phyloP scores from a whole-genome alignment of 2,329 filamentous ascomycete genomes.

The Arachnopeziza araneosa region DNA sequence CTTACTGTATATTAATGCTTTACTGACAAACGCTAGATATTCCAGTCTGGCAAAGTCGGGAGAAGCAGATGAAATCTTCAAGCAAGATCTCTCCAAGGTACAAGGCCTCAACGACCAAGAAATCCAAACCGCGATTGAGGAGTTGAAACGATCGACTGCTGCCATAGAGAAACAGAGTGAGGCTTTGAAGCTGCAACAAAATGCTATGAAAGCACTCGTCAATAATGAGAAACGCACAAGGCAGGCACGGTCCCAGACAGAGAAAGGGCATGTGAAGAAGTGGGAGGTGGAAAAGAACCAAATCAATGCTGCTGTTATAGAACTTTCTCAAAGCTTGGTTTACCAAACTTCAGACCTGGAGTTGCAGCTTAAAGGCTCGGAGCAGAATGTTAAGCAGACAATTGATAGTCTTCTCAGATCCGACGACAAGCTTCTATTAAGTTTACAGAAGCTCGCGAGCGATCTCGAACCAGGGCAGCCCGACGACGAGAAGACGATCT shows the following conservation, averaged over 20 bases:
- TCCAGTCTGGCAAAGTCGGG: conserved; percentile 43
- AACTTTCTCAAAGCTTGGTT: conserved; percentile 42
- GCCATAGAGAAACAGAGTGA: conserved; percentile 60
- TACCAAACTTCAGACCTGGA: conserved; percentile 44
- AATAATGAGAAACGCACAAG: conserved; percentile 36
- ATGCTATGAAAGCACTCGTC: conserved; percentile 50
- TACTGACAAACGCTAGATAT: conserved; percentile 38
- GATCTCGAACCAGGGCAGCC: conserved; percentile 50
- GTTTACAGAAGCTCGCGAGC: conserved; percentile 59
- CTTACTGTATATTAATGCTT: background rate
- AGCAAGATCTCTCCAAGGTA: conserved; percentile 40
- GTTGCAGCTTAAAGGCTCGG: conserved; percentile 43
- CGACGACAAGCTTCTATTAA: conserved; percentile 60
- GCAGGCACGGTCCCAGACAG: conserved; percentile 33
- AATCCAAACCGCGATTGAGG: conserved; percentile 53
- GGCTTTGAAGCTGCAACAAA: conserved; percentile 54
- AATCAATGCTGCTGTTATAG: conserved; percentile 41
- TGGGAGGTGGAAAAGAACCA: conserved; percentile 37
- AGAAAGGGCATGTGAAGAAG: conserved; percentile 37
- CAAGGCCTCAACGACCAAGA: conserved; percentile 54
- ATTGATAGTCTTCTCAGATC: conserved; percentile 47
- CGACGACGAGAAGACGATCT: conserved; percentile 47
- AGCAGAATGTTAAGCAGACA: conserved; percentile 41
- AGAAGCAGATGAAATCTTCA: conserved; percentile 33
- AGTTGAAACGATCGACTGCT: conserved; percentile 59